Percentiles rank a stretch among this genome's conserved stretches.
Conservation (phyloP, 2,329 filamentous ascomycete genomes). For the Cryphonectria naterciae region DNA sequence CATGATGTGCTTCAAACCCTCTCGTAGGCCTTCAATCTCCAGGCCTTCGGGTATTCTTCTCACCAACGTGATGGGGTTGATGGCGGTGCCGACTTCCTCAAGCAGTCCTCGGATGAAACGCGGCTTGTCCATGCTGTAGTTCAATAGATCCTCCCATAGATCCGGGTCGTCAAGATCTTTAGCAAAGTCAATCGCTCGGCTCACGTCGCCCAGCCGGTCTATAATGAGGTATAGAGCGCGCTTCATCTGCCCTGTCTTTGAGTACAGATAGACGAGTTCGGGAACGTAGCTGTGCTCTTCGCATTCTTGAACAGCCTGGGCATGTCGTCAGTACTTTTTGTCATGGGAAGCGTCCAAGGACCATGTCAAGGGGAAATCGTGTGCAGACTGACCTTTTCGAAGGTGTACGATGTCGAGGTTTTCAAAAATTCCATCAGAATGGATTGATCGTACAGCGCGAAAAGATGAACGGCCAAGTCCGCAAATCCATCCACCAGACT, state of each 20-base stretch:
- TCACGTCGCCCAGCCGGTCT: constrained; percentile 87
- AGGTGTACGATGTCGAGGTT: constrained; percentile 83
- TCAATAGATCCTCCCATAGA: constrained; percentile 90
- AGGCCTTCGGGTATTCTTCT: constrained; percentile 89
- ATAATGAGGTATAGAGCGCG: constrained; percentile 91
- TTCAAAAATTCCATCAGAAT: constrained; percentile 88
- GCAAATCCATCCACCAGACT: constrained; percentile 83
- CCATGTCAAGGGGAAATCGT: background rate
- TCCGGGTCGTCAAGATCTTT: constrained; percentile 92
- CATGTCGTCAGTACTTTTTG: constrained; percentile 27
- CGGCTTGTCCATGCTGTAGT: constrained; percentile 98
- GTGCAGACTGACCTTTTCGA: constrained; percentile 64
- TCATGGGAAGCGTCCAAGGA: background rate
- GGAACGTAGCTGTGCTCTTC: constrained; percentile 81
- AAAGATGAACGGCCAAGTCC: constrained; percentile 83
- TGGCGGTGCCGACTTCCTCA: constrained; percentile 90
- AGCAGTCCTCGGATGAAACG: constrained; percentile 90
- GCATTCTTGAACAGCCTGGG: constrained; percentile 72
- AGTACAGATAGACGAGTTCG: constrained; percentile 93
- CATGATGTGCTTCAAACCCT: constrained; percentile 88
- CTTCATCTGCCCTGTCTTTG: constrained; percentile 93
- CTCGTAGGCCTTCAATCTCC: constrained; percentile 86
- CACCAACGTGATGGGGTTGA: constrained; percentile 89
- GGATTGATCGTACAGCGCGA: constrained; percentile 79
- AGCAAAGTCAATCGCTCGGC: constrained; percentile 90